These are phyloP conservation scores for Tylopilus subfusipes DNA, from an alignment of 768 basidiomycete genomes.

Conservation along the genomic window DNA sequence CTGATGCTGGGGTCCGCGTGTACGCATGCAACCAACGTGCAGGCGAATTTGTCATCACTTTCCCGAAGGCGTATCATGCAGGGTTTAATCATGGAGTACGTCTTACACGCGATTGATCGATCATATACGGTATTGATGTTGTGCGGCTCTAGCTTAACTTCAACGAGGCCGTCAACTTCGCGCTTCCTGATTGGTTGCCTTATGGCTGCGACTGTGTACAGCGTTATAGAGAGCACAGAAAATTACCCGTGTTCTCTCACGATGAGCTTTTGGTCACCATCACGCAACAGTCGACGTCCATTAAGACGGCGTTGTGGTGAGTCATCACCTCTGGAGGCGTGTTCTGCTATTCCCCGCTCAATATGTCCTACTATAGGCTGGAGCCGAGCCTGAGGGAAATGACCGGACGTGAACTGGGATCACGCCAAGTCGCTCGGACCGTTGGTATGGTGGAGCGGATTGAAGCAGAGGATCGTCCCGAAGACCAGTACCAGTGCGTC, in stretches of 20 bases:
- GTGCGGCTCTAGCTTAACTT: conserved; percentile 75
- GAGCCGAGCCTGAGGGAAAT: conserved; percentile 82
- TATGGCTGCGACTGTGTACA: conserved; percentile 85
- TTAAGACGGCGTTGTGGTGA: conserved; percentile 91
- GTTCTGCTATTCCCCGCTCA: conserved; percentile 21
- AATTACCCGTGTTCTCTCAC: conserved; percentile 96
- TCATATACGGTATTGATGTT: conserved; percentile 22
- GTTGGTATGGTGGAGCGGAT: conserved; percentile 63
- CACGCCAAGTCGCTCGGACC: conserved; percentile 60
- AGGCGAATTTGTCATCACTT: conserved; percentile 96
- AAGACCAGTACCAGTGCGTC: conserved; percentile 94
- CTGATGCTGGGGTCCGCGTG: conserved; percentile 85
- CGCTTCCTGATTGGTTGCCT: conserved; percentile 91
- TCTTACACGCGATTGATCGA: conserved; percentile 30
- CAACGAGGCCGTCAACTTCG: conserved; percentile 99
- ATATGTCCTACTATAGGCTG: conserved; percentile 52
- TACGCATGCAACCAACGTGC: conserved; percentile 95
- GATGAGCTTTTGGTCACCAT: conserved; percentile 97
- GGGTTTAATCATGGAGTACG: conserved; percentile 98
- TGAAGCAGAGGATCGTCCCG: conserved; percentile 76
- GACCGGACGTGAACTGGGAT: conserved; percentile 75
- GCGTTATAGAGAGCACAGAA: conserved; percentile 86
- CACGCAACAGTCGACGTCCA: conserved; percentile 88
- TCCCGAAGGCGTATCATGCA: conserved; percentile 96
- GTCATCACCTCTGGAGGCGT: conserved; percentile 26